Conservation (phyloP, 768 basidiomycete species). For the Mycena floridula region DNA sequence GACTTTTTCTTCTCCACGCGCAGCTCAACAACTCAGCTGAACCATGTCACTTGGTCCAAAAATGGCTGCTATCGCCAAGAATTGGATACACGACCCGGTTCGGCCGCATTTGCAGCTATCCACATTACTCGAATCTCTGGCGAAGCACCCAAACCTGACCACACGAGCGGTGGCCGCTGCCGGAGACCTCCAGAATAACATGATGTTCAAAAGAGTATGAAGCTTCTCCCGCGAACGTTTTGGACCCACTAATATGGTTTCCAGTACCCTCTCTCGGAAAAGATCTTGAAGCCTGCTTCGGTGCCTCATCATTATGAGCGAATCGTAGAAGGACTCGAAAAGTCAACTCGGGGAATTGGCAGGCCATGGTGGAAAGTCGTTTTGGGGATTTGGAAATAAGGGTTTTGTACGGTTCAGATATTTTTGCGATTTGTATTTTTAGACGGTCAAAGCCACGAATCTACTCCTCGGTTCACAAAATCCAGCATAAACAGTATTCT, state of each 20-base stretch:
- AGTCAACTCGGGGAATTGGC: constrained; percentile 68
- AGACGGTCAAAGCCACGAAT: too few relatives aligned
- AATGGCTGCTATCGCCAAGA: constrained; percentile 36
- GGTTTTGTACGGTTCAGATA: too few relatives aligned
- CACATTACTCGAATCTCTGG: constrained; percentile 55
- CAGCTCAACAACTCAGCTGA: too few relatives aligned
- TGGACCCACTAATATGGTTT: constrained; percentile 8
- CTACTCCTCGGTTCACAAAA: too few relatives aligned
- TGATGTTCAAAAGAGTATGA: constrained; percentile 51
- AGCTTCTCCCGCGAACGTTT: constrained; percentile 27
- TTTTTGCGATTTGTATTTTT: too few relatives aligned
- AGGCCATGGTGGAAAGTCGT: constrained; percentile 84
- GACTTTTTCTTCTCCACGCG: too few relatives aligned
- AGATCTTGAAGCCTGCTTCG: constrained; percentile 62
- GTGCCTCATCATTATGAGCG: constrained; percentile 69
- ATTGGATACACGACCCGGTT: constrained; percentile 71
- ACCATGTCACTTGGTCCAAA: not conserved
- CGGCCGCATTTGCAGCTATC: constrained; percentile 72
- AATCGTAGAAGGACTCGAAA: constrained; percentile 67
- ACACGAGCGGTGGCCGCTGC: constrained; percentile 54
- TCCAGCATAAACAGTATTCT: too few relatives aligned
- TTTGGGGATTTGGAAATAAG: constrained; percentile 59
- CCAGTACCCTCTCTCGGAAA: constrained; percentile 64
- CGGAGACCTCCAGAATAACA: constrained; percentile 47
- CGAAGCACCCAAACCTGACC: constrained; percentile 65